Conservation (phyloP, 441 rosid species). For the Pelargonium citronellum region DNA sequence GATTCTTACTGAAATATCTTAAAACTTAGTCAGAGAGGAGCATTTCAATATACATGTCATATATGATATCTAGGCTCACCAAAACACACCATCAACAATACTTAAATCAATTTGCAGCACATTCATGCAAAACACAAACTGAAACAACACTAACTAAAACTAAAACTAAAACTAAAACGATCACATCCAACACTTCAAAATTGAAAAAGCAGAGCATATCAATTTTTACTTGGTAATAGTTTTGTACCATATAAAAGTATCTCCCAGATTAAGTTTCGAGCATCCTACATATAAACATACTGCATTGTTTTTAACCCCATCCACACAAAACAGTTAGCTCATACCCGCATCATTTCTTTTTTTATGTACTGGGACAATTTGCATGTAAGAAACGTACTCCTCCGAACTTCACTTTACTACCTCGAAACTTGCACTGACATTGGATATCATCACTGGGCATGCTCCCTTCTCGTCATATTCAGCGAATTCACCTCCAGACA, state of each 20-base stretch:
- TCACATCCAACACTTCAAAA: no score
- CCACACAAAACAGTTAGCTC: conserved; percentile 20
- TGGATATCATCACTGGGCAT: conserved; percentile 88
- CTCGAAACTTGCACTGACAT: conserved; percentile 60
- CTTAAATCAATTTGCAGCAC: no score
- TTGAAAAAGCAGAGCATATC: no score
- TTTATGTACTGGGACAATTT: conserved; percentile 19
- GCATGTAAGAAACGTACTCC: not conserved
- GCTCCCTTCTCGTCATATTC: conserved; percentile 90
- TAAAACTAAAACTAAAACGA: no score
- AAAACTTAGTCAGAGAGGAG: no score
- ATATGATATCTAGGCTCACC: no score
- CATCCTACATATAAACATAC: not conserved
- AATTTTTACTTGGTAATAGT: no score
- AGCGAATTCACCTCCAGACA: conserved; percentile 63
- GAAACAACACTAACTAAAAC: no score
- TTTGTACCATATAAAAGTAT: conserved; percentile 1
- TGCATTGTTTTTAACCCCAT: conserved; percentile 19
- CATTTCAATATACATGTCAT: no score
- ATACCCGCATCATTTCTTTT: not conserved
- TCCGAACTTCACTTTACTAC: conserved; percentile 34
- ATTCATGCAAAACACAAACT: no score
- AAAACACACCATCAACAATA: no score
- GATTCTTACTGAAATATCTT: no score
- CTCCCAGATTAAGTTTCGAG: conserved; percentile 11